Evolutionary conservation across 179 eudicot species (phyloP).

Genomic region (Monotropa hypopitys): DNA sequence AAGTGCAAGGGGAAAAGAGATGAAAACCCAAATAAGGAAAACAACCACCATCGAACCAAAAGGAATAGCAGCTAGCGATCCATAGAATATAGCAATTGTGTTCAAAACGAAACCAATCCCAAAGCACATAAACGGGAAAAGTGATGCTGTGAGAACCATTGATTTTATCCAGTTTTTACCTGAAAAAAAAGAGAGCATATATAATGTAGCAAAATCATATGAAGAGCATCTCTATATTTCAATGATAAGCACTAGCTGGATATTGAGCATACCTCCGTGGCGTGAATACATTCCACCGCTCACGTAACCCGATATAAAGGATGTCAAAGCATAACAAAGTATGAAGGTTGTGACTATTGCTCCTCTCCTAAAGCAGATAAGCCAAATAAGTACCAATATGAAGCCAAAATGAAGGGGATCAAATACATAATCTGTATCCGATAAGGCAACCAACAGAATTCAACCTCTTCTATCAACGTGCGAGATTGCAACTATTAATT

Average conservation of each 20-base stretch:
- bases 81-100: constrained; percentile 80
- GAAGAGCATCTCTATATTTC: background rate
- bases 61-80: constrained; percentile 88
- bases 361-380: constrained; percentile 58
- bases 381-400: constrained; percentile 10
- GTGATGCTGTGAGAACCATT: constrained; percentile 79
- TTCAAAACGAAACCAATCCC: constrained; percentile 75
- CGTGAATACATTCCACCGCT: constrained; percentile 96
- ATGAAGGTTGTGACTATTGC: constrained; percentile 83
- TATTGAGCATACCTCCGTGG: constrained; percentile 56
- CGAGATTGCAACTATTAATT: no score
- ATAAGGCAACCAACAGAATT: background rate
- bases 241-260: background rate
- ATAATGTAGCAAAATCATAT: background rate
- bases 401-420: background rate
- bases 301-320: constrained; percentile 78
- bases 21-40: constrained; percentile 84
- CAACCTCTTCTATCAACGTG: no score
- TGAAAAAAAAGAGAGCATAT: constrained; percentile 16
- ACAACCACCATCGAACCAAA: constrained; percentile 86
- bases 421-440: background rate
- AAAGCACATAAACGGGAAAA: constrained; percentile 87
- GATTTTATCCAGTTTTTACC: constrained; percentile 88
- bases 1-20: constrained; percentile 88
- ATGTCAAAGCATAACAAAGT: constrained; percentile 87